Evolutionary conservation across 2,329 filamentous ascomycete genomes (phyloP).

Genomic region (Pseudopithomyces chartarum): DNA sequence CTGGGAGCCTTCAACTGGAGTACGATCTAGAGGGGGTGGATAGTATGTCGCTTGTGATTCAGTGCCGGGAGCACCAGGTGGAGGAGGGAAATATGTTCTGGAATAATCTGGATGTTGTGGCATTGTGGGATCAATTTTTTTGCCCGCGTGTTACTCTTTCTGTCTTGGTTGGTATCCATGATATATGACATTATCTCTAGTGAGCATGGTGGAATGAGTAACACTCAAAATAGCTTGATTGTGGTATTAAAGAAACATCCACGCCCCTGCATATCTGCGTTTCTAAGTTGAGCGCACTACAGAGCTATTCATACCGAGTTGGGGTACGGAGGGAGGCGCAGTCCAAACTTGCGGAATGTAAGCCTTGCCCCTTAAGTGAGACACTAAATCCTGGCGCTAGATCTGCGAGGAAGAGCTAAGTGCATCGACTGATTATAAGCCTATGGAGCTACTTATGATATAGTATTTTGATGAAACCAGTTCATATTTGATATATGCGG

Average conservation of each 20-base stretch:
- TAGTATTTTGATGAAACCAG: too few relatives aligned
- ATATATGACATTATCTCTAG: not conserved
- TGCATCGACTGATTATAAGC: too few relatives aligned
- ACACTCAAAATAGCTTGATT: not conserved
- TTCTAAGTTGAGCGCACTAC: not conserved
- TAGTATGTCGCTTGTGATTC: not conserved
- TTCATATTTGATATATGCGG: too few relatives aligned
- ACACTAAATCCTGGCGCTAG: not conserved
- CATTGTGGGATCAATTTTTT: not conserved
- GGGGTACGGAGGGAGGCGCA: not conserved
- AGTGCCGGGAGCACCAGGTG: not conserved
- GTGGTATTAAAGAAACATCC: not conserved
- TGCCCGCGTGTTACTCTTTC: not conserved
- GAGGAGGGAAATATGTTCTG: slow-evolving; percentile 5
- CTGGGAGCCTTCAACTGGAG: not conserved
- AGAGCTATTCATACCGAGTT: not conserved
- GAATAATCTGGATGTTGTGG: slow-evolving; percentile 2
- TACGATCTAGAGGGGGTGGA: not conserved
- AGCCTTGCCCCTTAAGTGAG: not conserved
- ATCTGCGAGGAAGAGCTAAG: too few relatives aligned
- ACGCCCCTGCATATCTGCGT: not conserved
- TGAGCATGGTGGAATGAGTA: too few relatives aligned
- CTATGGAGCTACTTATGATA: too few relatives aligned
- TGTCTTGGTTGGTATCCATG: not conserved
- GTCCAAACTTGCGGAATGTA: not conserved